A percentile compares a stretch with the other conserved stretches of the same genome.
These are phyloP conservation scores for Penicillium sp. DNA, from an alignment of 2,329 filamentous ascomycete species.

Conservation along the genomic window DNA sequence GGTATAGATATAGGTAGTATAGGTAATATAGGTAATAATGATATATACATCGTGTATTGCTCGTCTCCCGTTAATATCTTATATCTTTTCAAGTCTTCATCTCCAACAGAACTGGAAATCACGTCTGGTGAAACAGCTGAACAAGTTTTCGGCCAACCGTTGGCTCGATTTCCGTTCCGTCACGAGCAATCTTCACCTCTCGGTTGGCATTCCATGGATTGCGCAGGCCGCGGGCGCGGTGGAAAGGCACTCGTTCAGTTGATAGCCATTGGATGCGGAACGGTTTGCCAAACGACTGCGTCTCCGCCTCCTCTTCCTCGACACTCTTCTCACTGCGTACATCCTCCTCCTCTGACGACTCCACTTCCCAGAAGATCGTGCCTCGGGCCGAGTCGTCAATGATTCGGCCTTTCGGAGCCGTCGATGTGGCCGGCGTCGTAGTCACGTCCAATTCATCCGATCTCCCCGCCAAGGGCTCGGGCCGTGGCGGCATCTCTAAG, in stretches of 20 bases:
- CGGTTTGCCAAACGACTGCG: constrained; percentile 79
- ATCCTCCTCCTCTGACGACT: constrained; percentile 47
- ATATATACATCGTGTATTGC: constrained; percentile 22
- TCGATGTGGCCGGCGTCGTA: constrained; percentile 69
- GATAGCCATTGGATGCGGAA: constrained; percentile 90
- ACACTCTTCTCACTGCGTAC: constrained; percentile 41
- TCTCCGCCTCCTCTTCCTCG: constrained; percentile 45
- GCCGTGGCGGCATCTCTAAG: constrained; percentile 63
- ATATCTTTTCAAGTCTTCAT: background rate
- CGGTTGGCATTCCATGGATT: constrained; percentile 95
- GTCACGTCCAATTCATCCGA: constrained; percentile 73
- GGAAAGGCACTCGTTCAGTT: constrained; percentile 77
- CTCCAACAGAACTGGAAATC: background rate
- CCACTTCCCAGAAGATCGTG: constrained; percentile 93
- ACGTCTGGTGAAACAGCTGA: constrained; percentile 64
- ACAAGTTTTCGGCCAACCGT: constrained; percentile 70
- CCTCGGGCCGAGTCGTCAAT: constrained; percentile 91
- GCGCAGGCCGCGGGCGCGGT: constrained; percentile 75
- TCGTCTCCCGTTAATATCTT: constrained; percentile 19
- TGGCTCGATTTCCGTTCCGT: constrained; percentile 89
- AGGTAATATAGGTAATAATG: background rate
- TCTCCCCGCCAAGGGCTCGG: constrained; percentile 52
- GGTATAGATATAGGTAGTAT: too few relatives aligned
- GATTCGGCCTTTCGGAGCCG: constrained; percentile 74
- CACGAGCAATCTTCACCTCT: constrained; percentile 91